phyloP scores from a whole-genome alignment of 2,329 filamentous ascomycete genomes.

The Colletotrichum ledebouriae region DNA sequence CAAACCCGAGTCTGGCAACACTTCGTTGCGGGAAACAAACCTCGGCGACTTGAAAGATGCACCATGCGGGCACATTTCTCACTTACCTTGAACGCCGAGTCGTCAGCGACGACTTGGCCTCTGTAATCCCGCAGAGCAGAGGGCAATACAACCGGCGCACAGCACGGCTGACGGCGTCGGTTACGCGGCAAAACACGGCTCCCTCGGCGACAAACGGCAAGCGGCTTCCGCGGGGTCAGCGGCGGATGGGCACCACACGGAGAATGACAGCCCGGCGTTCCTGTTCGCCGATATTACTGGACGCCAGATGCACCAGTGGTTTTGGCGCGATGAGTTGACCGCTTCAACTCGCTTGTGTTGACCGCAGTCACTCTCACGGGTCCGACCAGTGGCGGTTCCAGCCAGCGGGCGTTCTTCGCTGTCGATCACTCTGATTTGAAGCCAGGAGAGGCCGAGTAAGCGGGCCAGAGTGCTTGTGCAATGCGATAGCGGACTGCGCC shows the following conservation, averaged over 20 bases:
- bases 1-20: too few species aligned
- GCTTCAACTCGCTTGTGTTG: neutral
- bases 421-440: conserved; percentile 25
- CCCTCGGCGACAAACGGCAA: conserved; percentile 29
- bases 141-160: conserved; percentile 4
- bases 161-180: conserved; percentile 29
- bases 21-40: neutral
- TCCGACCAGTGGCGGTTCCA: neutral
- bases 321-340: neutral
- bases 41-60: neutral
- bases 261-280: conserved; percentile 1
- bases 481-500: conserved; percentile 9
- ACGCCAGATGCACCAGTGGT: neutral
- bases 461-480: neutral
- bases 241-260: conserved; percentile 5
- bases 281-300: neutral
- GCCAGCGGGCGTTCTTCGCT: neutral
- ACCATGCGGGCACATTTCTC: neutral
- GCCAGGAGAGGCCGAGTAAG: neutral
- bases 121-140: conserved; percentile 26
- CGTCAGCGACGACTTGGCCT: conserved; percentile 20
- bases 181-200: conserved; percentile 19
- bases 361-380: neutral
- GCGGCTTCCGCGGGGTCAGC: conserved; percentile 27
- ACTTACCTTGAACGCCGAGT: neutral